phyloP scores from a whole-genome alignment of 1,284 basidiomycete species.

The Erythrobasidium hasegawianum region DNA sequence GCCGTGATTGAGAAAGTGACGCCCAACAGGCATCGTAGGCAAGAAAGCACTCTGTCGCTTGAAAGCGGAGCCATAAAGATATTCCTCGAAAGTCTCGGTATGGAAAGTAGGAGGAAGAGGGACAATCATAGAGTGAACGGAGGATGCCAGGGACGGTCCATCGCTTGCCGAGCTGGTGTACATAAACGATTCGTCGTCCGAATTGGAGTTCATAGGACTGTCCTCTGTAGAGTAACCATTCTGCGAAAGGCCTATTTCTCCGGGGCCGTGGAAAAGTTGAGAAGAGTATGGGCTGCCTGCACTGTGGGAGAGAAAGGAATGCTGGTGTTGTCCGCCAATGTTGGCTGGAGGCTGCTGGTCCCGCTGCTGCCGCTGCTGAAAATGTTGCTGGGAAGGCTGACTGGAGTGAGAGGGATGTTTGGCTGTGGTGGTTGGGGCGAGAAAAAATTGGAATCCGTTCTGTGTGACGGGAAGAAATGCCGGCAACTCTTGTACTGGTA shows the following conservation, averaged over 20 bases:
- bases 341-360: conserved; percentile 1
- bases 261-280: conserved; percentile 27
- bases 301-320: conserved; percentile 35
- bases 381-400: conserved; percentile 2
- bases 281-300: conserved; percentile 33
- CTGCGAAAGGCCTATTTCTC: not conserved
- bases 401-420: not conserved
- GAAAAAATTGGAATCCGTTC: conserved; percentile 4
- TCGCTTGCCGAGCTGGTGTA: not conserved
- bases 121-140: not conserved
- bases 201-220: no score
- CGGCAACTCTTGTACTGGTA: not conserved
- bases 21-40: conserved; percentile 10
- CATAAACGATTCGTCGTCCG: not conserved
- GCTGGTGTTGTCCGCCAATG: conserved; percentile 3
- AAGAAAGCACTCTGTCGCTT: conserved; percentile 14
- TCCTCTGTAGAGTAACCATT: not conserved
- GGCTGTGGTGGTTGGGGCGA: not conserved
- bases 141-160: not conserved
- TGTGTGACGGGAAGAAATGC: conserved; percentile 1
- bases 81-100: not conserved
- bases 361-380: conserved; percentile 14
- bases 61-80: conserved; percentile 9
- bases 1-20: not conserved
- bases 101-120: conserved; percentile 21